These are phyloP conservation scores for Hypomontagnella monticulosa DNA, from an alignment of 495 filamentous ascomycete species.

Conservation along the genomic window DNA sequence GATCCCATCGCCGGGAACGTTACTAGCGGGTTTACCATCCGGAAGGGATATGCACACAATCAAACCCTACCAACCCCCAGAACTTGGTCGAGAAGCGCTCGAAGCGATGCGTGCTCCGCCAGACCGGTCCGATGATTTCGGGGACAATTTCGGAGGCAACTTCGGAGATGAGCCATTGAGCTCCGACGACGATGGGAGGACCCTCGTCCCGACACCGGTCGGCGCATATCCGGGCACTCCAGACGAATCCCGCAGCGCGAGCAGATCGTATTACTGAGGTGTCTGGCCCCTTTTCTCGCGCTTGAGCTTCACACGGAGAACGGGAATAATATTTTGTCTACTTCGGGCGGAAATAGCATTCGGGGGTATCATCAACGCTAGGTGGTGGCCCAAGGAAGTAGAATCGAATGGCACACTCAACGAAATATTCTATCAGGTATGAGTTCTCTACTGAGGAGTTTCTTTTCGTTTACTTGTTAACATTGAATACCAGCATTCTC, in stretches of 20 bases:
- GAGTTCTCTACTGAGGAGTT: no score
- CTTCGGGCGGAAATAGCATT: no score
- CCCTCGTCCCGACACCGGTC: slow-evolving; percentile 30
- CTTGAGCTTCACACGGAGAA: not conserved
- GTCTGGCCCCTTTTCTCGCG: not conserved
- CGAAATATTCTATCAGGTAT: no score
- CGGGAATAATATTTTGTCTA: no score
- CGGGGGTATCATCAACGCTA: no score
- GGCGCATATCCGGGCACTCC: slow-evolving; percentile 53
- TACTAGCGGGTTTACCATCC: slow-evolving; percentile 81
- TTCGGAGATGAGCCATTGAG: slow-evolving; percentile 49
- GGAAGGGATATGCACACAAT: slow-evolving; percentile 85
- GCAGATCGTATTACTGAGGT: slow-evolving; percentile 49
- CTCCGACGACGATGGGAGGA: slow-evolving; percentile 57
- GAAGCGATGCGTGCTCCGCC: slow-evolving; percentile 60
- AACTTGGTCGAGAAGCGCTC: slow-evolving; percentile 66
- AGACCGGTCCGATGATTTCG: slow-evolving; percentile 61
- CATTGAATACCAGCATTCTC: no score
- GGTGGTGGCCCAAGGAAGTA: no score
- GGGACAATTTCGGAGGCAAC: slow-evolving; percentile 52
- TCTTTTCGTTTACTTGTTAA: no score
- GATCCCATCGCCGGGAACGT: slow-evolving; percentile 72
- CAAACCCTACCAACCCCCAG: slow-evolving; percentile 66
- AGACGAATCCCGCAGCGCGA: slow-evolving; percentile 49
- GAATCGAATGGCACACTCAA: no score